Evolutionary conservation across 495 filamentous ascomycete species (phyloP).

Genomic region (Penicillium longicatenatum): DNA sequence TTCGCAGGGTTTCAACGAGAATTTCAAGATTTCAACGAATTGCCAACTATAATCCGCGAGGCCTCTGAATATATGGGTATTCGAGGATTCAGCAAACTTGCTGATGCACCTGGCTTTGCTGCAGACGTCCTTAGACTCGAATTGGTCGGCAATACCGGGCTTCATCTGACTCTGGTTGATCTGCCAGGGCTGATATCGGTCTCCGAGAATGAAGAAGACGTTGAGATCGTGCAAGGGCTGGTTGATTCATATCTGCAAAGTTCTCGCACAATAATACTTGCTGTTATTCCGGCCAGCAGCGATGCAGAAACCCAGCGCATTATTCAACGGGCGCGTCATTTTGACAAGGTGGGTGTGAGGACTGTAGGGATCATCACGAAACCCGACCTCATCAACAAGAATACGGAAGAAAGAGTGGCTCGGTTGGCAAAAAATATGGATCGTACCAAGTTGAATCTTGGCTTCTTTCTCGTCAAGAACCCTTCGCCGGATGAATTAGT

Average conservation of each 20-base stretch:
- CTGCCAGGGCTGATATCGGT: slow-evolving; percentile 49
- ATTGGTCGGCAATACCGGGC: slow-evolving; percentile 48
- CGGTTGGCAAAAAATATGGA: slow-evolving; percentile 42
- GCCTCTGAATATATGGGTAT: too few relatives aligned
- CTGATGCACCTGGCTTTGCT: slow-evolving; percentile 38
- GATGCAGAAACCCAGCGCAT: slow-evolving; percentile 55
- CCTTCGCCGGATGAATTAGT: slow-evolving; percentile 29
- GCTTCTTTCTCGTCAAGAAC: slow-evolving; percentile 49
- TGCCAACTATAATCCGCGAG: slow-evolving; percentile 54
- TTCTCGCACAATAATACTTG: slow-evolving; percentile 38
- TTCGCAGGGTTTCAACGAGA: slow-evolving; percentile 13
- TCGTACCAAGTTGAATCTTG: slow-evolving; percentile 45
- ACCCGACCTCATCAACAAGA: slow-evolving; percentile 44
- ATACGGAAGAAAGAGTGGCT: slow-evolving; percentile 33
- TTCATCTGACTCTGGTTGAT: slow-evolving; percentile 58
- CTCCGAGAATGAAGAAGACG: slow-evolving; percentile 32
- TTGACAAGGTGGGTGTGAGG: slow-evolving; percentile 45
- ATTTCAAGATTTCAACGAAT: slow-evolving; percentile 25
- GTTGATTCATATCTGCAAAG: slow-evolving; percentile 36
- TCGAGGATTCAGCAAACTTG: slow-evolving; percentile 35
- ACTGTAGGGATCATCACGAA: slow-evolving; percentile 61
- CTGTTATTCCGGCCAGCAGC: slow-evolving; percentile 49
- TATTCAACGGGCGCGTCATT: slow-evolving; percentile 42
- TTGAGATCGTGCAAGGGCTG: slow-evolving; percentile 27
- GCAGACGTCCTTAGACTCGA: slow-evolving; percentile 56